A percentile compares a stretch with the other conserved stretches of the same genome.
Conservation (phyloP, 2,329 filamentous ascomycete genomes). For the Scytalidium sp. region DNA sequence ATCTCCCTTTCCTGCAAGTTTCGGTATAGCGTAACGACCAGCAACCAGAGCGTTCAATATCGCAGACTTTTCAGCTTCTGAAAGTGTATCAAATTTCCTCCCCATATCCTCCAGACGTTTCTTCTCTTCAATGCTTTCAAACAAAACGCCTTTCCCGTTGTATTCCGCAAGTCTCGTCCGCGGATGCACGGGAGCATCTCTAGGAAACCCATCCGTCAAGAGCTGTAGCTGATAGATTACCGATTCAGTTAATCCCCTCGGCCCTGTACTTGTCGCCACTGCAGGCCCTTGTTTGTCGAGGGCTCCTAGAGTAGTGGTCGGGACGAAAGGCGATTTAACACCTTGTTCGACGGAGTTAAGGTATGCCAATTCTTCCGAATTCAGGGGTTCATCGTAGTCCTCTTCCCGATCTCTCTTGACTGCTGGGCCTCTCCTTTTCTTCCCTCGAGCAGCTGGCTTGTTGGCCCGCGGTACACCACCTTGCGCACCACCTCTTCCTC, state of each 20-base stretch:
- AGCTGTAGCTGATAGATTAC: constrained; percentile 23
- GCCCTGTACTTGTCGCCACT: constrained; percentile 15
- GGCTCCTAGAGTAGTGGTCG: constrained; percentile 17
- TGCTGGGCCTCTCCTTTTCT: constrained; percentile 26
- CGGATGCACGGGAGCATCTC: not conserved
- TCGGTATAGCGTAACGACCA: constrained; percentile 24
- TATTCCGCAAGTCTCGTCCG: not conserved
- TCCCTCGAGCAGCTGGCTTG: not conserved
- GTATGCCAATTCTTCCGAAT: constrained; percentile 19
- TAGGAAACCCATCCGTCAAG: constrained; percentile 15
- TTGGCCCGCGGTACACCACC: constrained; percentile 23
- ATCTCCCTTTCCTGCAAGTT: constrained; percentile 12
- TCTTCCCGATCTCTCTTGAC: constrained; percentile 35
- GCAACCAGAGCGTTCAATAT: constrained; percentile 20
- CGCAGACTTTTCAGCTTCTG: constrained; percentile 4
- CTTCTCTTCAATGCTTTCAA: constrained; percentile 21
- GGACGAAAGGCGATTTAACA: constrained; percentile 18
- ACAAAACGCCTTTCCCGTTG: constrained; percentile 9
- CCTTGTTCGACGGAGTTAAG: constrained; percentile 18
- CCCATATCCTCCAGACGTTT: constrained; percentile 12
- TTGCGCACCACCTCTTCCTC: constrained; percentile 8
- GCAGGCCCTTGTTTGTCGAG: constrained; percentile 18
- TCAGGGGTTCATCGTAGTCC: constrained; percentile 12
- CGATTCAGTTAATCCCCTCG: constrained; percentile 18
- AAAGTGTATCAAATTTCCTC: constrained; percentile 3